These are phyloP conservation scores for Sphagnum fallax DNA, from an alignment of 228 moss, liverwort and hornwort genomes.

Conservation along the genomic window DNA sequence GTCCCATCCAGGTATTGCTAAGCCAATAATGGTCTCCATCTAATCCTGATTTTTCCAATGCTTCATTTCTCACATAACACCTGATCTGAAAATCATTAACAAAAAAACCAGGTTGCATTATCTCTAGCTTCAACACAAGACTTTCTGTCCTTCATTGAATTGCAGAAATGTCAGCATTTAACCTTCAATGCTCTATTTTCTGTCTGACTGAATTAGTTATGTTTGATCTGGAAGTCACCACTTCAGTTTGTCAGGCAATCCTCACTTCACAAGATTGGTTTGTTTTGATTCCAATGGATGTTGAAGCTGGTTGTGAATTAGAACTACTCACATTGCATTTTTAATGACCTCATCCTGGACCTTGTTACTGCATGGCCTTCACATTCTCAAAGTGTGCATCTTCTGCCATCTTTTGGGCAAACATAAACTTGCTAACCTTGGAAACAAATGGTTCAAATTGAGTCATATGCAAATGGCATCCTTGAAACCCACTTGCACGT, in stretches of 20 bases:
- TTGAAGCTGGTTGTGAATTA: too few relatives aligned
- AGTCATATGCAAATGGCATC: not conserved
- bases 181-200: not conserved
- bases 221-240: too few relatives aligned
- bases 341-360: not conserved
- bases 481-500: conserved; percentile 18
- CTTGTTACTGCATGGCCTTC: not conserved
- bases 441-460: not conserved
- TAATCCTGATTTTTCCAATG: conserved; percentile 52
- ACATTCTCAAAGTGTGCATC: not conserved
- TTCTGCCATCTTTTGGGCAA: not conserved
- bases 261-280: too few relatives aligned
- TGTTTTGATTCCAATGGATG: too few relatives aligned
- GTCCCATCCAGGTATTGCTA: conserved; percentile 74
- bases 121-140: not conserved
- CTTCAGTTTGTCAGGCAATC: too few relatives aligned
- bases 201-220: not conserved
- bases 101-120: not conserved
- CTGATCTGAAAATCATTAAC: not conserved
- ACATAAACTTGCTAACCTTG: not conserved
- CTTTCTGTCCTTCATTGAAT: too few relatives aligned
- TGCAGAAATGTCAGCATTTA: not conserved
- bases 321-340: not conserved
- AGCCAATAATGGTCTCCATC: conserved; percentile 1
- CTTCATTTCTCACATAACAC: conserved; percentile 8